Evolutionary conservation across 345 rosid species (phyloP).

Genomic region (Dipteronia sinensis): DNA sequence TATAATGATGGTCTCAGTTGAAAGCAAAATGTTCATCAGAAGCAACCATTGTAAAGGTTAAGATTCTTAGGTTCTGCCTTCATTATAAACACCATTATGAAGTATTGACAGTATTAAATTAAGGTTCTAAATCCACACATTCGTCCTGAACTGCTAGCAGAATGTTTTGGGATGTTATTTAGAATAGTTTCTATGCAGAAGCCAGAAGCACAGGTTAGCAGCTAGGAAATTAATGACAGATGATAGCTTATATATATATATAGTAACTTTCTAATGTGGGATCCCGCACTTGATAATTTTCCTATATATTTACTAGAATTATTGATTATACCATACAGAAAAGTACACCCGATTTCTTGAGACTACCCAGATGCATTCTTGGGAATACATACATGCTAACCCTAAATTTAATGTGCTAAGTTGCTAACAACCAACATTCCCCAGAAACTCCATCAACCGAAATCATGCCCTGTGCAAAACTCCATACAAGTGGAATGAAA

Average conservation of each 20-base stretch:
- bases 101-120: not conserved
- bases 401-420: not conserved
- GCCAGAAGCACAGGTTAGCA: not conserved
- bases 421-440: not conserved
- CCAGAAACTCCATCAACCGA: conserved; percentile 4
- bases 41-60: not conserved
- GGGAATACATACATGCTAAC: not conserved
- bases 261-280: too few species aligned
- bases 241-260: not conserved
- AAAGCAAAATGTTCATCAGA: not conserved
- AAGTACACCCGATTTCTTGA: not conserved
- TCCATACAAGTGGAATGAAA: not conserved
- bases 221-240: not conserved
- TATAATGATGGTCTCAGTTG: not conserved
- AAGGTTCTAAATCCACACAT: not conserved
- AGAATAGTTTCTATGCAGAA: not conserved
- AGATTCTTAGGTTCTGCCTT: not conserved
- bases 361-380: not conserved
- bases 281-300: too few species aligned
- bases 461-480: not conserved
- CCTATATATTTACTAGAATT: not conserved
- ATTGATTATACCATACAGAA: not conserved
- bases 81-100: not conserved
- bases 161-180: not conserved
- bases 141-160: not conserved